These are phyloP conservation scores for Vitis rupestris DNA, from an alignment of 164 flowering plant species.

Conservation along the genomic window DNA sequence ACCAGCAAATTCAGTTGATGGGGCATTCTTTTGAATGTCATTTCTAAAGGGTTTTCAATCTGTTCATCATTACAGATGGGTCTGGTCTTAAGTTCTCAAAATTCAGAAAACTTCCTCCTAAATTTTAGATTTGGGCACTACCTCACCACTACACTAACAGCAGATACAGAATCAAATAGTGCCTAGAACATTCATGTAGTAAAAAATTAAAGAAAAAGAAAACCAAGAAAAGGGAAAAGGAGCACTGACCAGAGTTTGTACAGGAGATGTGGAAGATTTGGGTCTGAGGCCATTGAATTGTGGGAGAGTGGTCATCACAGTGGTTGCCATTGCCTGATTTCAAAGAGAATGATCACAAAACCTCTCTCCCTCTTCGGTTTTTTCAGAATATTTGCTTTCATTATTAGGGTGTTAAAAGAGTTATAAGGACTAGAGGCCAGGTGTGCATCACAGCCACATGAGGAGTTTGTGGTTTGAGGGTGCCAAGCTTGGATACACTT, in stretches of 20 bases:
- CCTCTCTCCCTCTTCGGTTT: not conserved
- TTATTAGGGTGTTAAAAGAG: not conserved
- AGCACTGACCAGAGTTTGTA: conserved; percentile 44
- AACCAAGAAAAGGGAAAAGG: no score
- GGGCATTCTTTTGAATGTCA: no score
- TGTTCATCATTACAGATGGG: no score
- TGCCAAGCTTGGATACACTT: conserved; percentile 33
- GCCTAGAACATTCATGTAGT: no score
- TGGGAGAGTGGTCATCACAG: conserved; percentile 60
- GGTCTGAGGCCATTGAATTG: conserved; percentile 71
- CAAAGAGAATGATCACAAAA: not conserved
- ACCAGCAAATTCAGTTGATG: no score
- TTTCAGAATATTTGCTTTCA: not conserved
- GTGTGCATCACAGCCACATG: conserved; percentile 35
- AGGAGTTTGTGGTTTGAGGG: conserved; percentile 45
- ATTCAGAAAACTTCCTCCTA: no score
- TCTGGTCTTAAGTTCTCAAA: no score
- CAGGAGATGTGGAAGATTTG: conserved; percentile 35
- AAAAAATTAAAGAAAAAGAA: no score
- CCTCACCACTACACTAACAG: no score
- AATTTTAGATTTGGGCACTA: no score
- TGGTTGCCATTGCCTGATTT: conserved; percentile 36
- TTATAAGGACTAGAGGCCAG: conserved; percentile 7
- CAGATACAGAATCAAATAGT: no score
- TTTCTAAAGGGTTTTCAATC: no score